Conservation (phyloP, 1,284 basidiomycete genomes). For the Sutorius eximius region DNA sequence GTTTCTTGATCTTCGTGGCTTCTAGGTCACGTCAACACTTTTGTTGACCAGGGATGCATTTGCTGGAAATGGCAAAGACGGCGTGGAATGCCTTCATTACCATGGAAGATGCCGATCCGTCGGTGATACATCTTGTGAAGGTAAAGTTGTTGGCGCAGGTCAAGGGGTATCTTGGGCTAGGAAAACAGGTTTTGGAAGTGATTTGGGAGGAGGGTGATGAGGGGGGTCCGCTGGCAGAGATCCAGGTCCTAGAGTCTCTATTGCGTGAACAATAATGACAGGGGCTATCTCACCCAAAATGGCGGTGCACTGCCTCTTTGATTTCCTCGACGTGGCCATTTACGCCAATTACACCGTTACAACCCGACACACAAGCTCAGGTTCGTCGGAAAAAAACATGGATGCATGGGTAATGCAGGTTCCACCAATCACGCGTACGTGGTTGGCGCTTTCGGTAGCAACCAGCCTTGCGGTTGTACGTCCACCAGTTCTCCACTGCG, state of each 20-base stretch:
- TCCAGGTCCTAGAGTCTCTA: constrained; percentile 41
- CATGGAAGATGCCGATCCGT: constrained; percentile 5
- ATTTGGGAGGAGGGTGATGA: constrained; percentile 62
- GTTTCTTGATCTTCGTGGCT: constrained; percentile 18
- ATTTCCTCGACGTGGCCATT: constrained; percentile 15
- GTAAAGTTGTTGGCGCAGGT: constrained; percentile 20
- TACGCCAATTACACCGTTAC: not conserved
- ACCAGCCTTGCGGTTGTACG: constrained; percentile 81
- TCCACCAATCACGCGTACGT: constrained; percentile 84
- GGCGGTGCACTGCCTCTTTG: constrained; percentile 15
- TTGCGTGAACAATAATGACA: constrained; percentile 12
- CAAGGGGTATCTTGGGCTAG: constrained; percentile 42
- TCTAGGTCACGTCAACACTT: not conserved
- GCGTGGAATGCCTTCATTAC: constrained; percentile 60
- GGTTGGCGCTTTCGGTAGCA: constrained; percentile 75
- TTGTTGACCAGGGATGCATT: constrained; percentile 60
- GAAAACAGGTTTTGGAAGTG: constrained; percentile 42
- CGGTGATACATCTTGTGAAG: not conserved
- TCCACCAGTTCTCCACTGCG: not conserved
- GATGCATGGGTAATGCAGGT: constrained; percentile 86
- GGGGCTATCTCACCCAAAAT: not conserved
- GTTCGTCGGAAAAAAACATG: constrained; percentile 44
- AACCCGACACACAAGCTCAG: constrained; percentile 4
- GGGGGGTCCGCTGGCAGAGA: constrained; percentile 57
- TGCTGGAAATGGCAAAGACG: constrained; percentile 72